Evolutionary conservation across 2,329 filamentous ascomycete species (phyloP).

Genomic region (Microascus cirrosus): DNA sequence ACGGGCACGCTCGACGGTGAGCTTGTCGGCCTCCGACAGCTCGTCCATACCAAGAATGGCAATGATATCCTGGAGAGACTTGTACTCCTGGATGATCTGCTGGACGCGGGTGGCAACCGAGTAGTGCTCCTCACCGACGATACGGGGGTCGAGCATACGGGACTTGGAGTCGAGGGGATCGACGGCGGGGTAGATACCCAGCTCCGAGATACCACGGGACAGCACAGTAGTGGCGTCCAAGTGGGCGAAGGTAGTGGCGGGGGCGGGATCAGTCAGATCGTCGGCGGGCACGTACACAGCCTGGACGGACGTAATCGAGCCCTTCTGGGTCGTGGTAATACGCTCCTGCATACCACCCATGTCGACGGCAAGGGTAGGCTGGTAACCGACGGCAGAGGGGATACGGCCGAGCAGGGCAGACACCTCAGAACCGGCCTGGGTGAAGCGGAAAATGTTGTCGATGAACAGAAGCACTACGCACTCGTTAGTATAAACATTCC

Average conservation of each 20-base stretch:
- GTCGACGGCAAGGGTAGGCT: conserved; percentile 95
- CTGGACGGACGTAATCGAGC: conserved; percentile 99
- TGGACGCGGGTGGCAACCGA: conserved; percentile 86
- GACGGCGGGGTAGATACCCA: conserved; percentile 99
- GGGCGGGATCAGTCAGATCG: conserved; percentile 99
- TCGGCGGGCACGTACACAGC: conserved; percentile 99
- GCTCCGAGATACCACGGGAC: conserved; percentile 99
- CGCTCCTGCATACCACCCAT: conserved; percentile 99
- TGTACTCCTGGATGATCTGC: conserved; percentile 99
- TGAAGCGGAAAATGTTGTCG: conserved; percentile 99
- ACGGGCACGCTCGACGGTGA: conserved; percentile 99
- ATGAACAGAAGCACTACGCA: conserved; percentile 90
- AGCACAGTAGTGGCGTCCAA: conserved; percentile 99
- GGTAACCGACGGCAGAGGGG: conserved; percentile 99
- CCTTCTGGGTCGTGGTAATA: conserved; percentile 99
- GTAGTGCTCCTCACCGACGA: conserved; percentile 98
- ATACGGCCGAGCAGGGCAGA: conserved; percentile 99
- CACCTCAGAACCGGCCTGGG: conserved; percentile 99
- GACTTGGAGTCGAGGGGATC: conserved; percentile 99
- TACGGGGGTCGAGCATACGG: conserved; percentile 97
- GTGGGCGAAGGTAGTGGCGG: conserved; percentile 98
- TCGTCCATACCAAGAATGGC: conserved; percentile 99
- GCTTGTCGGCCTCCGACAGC: conserved; percentile 96
- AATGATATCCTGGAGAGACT: conserved; percentile 99
- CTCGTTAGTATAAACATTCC: conserved; percentile 1